Base-by-base conservation (phyloP, 495 filamentous ascomycete genomes). In the Daldinia grandis region DNA sequence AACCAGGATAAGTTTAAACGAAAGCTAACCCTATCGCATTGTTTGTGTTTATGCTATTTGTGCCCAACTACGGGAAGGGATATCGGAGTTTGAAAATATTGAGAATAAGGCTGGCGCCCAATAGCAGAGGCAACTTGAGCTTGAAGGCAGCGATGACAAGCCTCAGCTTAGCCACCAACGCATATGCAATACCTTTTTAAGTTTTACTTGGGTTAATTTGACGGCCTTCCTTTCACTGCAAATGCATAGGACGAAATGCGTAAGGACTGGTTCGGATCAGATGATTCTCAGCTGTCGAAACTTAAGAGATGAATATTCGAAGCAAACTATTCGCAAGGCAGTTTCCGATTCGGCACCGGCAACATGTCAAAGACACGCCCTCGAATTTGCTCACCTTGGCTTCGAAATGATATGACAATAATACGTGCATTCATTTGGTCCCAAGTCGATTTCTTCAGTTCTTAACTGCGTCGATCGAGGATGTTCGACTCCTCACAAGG, bases 161-260 rank as follows among this genome's bases (percentile, higher is more conserved):
- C 62, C 68, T 62, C 62, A 66, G 50, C 53, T 62, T 62, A 66
- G 68, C 53, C 57, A 66, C 68, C 33, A 12, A 66, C 10, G 42
- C 42, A 47, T 21, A 47, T 9, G 9, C 42, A 47, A 24, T 47
- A 47, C 42, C 42, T 24, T 47, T 47, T 47, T 21, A 40, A 14
- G 17, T 47, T 47, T 47, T 47, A 47, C 42, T 47, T 47, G 17
- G 42, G 42, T 19, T 47, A 19, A 24, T 19, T 24, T 47, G 42
- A 40, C 5, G 15, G 15, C 15, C 38, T 47, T 47, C 12, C 21
- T 44, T 44, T 17, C 5, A 47, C 42, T 47, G 17, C 21, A 24
- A 24, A 47, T 24, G 42, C 42, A 47, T 24, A 47, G 24, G 42
- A 35, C 1, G n/a, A 24, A 24, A 24, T 24, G 42, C 42, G 24